Percentiles rank a stretch among this genome's conserved stretches.
These are phyloP conservation scores for Cystobasidiaceae sp. DNA, from an alignment of 1,284 basidiomycete species.

Conservation along the genomic window DNA sequence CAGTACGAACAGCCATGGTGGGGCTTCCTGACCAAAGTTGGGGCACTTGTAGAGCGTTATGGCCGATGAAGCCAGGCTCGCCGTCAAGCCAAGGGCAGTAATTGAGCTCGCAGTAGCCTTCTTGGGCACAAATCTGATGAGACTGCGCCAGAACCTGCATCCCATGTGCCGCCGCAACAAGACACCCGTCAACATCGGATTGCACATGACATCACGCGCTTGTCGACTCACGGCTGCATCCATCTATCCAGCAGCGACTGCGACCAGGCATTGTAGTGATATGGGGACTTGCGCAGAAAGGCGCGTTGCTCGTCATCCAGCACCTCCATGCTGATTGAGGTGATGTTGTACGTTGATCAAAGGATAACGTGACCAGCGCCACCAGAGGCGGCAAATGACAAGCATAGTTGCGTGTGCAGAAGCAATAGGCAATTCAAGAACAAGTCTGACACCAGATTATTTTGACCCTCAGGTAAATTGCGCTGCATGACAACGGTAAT, in stretches of 20 bases:
- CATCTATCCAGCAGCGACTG: slow-evolving; percentile 9
- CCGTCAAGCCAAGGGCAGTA: not conserved
- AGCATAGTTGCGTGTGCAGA: too few relatives aligned
- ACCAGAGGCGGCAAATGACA: too few relatives aligned
- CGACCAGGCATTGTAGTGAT: slow-evolving; percentile 29
- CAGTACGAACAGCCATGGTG: slow-evolving; percentile 7
- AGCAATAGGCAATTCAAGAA: too few relatives aligned
- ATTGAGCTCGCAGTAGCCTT: slow-evolving; percentile 1
- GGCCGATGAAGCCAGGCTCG: not conserved
- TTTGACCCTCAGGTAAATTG: too few relatives aligned
- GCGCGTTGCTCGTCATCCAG: not conserved
- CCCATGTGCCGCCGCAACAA: not conserved
- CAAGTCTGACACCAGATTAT: too few relatives aligned
- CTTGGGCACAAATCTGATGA: slow-evolving; percentile 1
- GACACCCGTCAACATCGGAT: not conserved
- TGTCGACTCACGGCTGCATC: slow-evolving; percentile 23
- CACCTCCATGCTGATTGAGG: slow-evolving; percentile 9
- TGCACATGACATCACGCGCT: too few relatives aligned
- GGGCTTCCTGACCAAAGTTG: slow-evolving; percentile 11
- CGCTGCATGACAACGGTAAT: too few relatives aligned
- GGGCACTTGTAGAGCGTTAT: slow-evolving; percentile 5
- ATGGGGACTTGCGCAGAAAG: slow-evolving; percentile 12
- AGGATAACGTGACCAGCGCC: too few relatives aligned
- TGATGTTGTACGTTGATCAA: too few relatives aligned
- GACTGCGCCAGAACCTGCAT: slow-evolving; percentile 17